phyloP scores from a whole-genome alignment of 2,329 filamentous ascomycete species.

The Dryadomyces sulphureus region DNA sequence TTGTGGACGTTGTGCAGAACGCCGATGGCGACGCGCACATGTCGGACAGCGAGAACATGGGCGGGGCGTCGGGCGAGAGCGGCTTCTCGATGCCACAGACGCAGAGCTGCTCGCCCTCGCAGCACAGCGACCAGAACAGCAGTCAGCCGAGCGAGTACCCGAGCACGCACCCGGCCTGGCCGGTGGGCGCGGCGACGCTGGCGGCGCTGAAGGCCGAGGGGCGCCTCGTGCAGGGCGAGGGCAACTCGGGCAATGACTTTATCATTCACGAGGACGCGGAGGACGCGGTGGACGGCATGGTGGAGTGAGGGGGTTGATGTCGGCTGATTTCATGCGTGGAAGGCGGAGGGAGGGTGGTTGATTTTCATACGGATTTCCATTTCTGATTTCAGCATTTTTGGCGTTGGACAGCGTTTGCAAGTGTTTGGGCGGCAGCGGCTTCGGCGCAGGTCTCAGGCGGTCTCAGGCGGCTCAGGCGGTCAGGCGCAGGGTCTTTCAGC shows the following conservation, averaged over 20 bases:
- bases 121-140: slow-evolving; percentile 17
- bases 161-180: slow-evolving; percentile 27
- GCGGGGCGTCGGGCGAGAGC: slow-evolving; percentile 3
- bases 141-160: slow-evolving; percentile 42
- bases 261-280: slow-evolving; percentile 3
- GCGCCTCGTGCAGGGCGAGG: not conserved
- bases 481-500: no score
- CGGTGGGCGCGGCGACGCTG: not conserved
- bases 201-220: not conserved
- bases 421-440: no score
- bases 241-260: not conserved
- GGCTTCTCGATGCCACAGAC: not conserved
- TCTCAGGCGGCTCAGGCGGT: no score
- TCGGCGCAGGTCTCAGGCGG: no score
- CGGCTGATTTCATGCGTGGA: not conserved
- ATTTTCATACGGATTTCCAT: no score
- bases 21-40: slow-evolving; percentile 14
- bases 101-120: slow-evolving; percentile 2
- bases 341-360: no score
- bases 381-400: no score
- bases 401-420: no score
- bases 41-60: slow-evolving; percentile 36
- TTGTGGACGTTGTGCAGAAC: slow-evolving; percentile 31
- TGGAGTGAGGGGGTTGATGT: not conserved
- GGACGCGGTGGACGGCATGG: not conserved